Conservation (phyloP, 768 basidiomycete species). For the Boletus sp. region DNA sequence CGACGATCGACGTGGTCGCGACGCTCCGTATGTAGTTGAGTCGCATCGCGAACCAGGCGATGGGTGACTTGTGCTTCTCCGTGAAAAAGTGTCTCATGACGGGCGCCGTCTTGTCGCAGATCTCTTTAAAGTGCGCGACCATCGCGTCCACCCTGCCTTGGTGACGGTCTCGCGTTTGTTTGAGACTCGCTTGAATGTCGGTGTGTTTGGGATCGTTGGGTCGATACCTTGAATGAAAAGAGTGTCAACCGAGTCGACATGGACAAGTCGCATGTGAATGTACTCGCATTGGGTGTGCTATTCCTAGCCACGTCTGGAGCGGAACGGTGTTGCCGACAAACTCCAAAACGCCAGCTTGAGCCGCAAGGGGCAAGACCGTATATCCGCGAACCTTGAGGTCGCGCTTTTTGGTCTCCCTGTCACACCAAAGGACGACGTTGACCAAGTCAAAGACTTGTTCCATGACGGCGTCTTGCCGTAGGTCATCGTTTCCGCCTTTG, state of each 20-base stretch:
- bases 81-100: constrained; percentile 96
- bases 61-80: constrained; percentile 83
- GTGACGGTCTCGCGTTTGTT: constrained; percentile 32
- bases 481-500: constrained; percentile 89
- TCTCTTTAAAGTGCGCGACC: constrained; percentile 36
- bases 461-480: constrained; percentile 98
- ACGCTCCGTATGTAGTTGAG: constrained; percentile 89
- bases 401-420: constrained; percentile 75
- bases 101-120: constrained; percentile 58
- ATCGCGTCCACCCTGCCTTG: constrained; percentile 31
- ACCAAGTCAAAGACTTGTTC: constrained; percentile 94
- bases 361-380: constrained; percentile 82
- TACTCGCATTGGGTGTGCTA: constrained; percentile 61
- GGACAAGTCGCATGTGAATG: not conserved
- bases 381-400: constrained; percentile 78
- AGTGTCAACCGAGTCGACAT: not conserved
- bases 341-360: constrained; percentile 83
- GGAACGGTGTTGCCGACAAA: constrained; percentile 81
- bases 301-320: constrained; percentile 57
- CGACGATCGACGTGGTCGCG: constrained; percentile 92
- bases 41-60: constrained; percentile 90
- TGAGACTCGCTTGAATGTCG: constrained; percentile 33
- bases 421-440: constrained; percentile 69
- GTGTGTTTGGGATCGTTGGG: constrained; percentile 48
- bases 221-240: constrained; percentile 52